Base-by-base conservation (phyloP, 345 rosid species). In the Combretum micranthum region DNA sequence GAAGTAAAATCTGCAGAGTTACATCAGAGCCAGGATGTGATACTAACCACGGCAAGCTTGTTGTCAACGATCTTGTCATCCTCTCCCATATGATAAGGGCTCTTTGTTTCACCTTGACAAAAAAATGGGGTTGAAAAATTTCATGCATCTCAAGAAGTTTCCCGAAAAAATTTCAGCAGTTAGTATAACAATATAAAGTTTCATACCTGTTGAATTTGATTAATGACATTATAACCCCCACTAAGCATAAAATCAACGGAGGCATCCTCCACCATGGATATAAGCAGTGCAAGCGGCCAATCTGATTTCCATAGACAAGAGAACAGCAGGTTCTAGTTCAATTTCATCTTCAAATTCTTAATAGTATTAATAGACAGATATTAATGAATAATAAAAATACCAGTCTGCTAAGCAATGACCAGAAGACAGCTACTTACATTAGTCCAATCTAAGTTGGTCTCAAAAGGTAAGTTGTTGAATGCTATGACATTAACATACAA, bases 251-350 rank as follows among this genome's bases (percentile, higher is more conserved):
- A 93, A 71, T 70, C 78, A 37, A 93, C 89, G 18, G 86, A 76
- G 45, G 96, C 91, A 79, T 88, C 88, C 53, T 81, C 88, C 97
- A 88, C 96, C 99, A 88, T 49, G 87, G 85, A 79, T 66, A 85
- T 52, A 76, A 72, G 71, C 95, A 88, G 74, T 92, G 96, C 74
- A 92, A 72, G 42, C 88, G 79, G 69, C 98, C 98, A 47, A 86
- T 79, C 98, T 88, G 66, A 20, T 47, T 16, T 57, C 18, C 26
- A 25, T 20, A 16, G 15, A 63, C 25, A 60, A n/a, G 17, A 49
- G 50, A 57, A 59, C 32, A 66, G 46, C 21, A 11, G 2, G 39
- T 32, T 32, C 39, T 4, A 50, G 7, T 50, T 50, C 53, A 21
- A 10, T 50, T 20, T 9, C 12, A 22, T 50, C 15, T 50, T 17